Percentiles rank a stretch among this genome's conserved stretches.
phyloP scores from a whole-genome alignment of 2,329 filamentous ascomycete genomes.

The Fusarium veterinarium region DNA sequence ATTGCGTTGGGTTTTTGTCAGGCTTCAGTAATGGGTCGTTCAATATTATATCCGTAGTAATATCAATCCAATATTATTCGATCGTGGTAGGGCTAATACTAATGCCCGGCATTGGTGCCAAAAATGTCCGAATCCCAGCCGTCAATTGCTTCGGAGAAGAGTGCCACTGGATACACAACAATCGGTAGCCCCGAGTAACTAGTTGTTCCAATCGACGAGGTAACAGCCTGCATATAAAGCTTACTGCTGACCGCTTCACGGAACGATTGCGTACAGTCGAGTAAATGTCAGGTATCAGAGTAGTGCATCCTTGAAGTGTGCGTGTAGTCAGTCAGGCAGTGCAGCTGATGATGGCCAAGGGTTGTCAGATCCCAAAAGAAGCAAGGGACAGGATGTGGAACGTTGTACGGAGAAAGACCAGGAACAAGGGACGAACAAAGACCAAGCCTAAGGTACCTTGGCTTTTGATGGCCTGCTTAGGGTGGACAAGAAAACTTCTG shows the following conservation, averaged over 20 bases:
- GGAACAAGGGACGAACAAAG: conserved; percentile 37
- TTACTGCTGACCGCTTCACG: conserved; percentile 29
- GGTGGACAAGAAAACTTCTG: not conserved
- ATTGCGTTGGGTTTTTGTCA: conserved; percentile 35
- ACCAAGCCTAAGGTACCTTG: not conserved
- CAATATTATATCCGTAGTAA: conserved; percentile 5
- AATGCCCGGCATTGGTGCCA: conserved; percentile 23
- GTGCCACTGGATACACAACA: conserved; percentile 25
- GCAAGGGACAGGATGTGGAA: conserved; percentile 35
- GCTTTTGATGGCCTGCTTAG: not conserved
- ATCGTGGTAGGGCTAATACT: conserved; percentile 25
- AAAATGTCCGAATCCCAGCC: conserved; percentile 35
- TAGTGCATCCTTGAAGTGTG: not conserved
- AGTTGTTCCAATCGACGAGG: conserved; percentile 35
- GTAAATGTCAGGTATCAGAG: conserved; percentile 19
- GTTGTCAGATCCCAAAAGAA: conserved; percentile 26
- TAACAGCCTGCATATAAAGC: conserved; percentile 6
- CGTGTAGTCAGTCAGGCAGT: not conserved
- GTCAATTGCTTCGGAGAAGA: conserved; percentile 13
- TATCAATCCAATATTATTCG: conserved; percentile 17
- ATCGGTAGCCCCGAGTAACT: conserved; percentile 30
- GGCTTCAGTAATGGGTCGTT: conserved; percentile 24
- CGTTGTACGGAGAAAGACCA: conserved; percentile 25
- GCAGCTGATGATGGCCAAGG: conserved; percentile 26
- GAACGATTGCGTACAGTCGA: conserved; percentile 5